A percentile compares a stretch with the other conserved stretches of the same genome.
phyloP scores from a whole-genome alignment of 1,139 yeast genomes.

The Saccharomyces hybrid region DNA sequence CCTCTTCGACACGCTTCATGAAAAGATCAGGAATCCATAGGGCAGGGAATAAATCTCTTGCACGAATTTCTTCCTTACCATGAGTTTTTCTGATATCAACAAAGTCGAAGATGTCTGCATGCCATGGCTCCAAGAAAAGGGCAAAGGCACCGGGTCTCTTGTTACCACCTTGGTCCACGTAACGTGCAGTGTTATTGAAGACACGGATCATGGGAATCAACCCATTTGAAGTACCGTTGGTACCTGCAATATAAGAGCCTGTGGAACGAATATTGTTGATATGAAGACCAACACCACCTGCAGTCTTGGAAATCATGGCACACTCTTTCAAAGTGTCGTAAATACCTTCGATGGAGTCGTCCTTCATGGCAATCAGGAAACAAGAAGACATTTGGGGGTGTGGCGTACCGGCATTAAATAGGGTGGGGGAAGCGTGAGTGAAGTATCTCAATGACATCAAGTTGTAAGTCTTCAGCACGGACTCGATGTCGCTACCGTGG shows the following conservation, averaged over 20 bases:
- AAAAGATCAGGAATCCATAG: slow-evolving; percentile 86
- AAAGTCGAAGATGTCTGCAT: slow-evolving; percentile 75
- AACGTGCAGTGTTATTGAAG: slow-evolving; percentile 83
- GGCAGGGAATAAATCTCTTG: slow-evolving; percentile 85
- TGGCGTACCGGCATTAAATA: slow-evolving; percentile 86
- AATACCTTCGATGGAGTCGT: slow-evolving; percentile 85
- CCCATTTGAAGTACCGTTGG: slow-evolving; percentile 85
- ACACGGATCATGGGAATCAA: slow-evolving; percentile 86
- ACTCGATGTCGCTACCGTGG: slow-evolving; percentile 65
- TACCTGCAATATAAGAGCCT: slow-evolving; percentile 82
- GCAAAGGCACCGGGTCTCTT: slow-evolving; percentile 94
- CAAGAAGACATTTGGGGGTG: slow-evolving; percentile 83
- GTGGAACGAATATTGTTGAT: slow-evolving; percentile 77
- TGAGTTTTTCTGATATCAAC: slow-evolving; percentile 81
- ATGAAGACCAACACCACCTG: slow-evolving; percentile 86
- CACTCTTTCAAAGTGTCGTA: slow-evolving; percentile 79
- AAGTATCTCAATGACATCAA: slow-evolving; percentile 78
- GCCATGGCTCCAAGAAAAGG: slow-evolving; percentile 86
- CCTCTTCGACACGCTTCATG: slow-evolving; percentile 77
- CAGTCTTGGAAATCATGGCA: slow-evolving; percentile 80
- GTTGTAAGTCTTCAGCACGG: slow-evolving; percentile 72
- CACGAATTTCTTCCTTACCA: slow-evolving; percentile 86
- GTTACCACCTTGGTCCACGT: slow-evolving; percentile 91
- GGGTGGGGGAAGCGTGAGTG: slow-evolving; percentile 85
- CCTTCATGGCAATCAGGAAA: slow-evolving; percentile 81